Evolutionary conservation across 2,329 filamentous ascomycete species (phyloP).

Genomic region (Hymenoscyphus linearis): DNA sequence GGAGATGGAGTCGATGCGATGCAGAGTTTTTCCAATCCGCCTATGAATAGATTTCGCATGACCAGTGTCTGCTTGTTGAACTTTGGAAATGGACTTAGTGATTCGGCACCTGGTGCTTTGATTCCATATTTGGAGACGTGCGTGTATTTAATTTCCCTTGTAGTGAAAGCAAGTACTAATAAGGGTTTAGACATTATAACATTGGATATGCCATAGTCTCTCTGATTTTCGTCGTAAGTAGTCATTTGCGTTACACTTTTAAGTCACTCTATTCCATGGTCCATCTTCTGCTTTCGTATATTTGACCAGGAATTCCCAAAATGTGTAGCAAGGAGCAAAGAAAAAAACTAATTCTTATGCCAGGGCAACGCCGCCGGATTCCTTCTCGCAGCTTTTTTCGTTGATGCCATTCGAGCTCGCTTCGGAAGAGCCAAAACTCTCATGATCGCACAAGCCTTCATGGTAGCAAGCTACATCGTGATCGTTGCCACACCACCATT

Average conservation of each 20-base stretch:
- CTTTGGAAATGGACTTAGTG: constrained; percentile 66
- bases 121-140: constrained; percentile 74
- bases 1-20: constrained; percentile 39
- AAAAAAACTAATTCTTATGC: neutral
- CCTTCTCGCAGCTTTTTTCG: constrained; percentile 62
- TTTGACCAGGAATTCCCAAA: too few relatives aligned
- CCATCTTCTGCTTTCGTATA: neutral
- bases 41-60: constrained; percentile 67
- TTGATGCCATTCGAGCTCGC: constrained; percentile 56
- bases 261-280: neutral
- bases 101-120: constrained; percentile 59
- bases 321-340: too few relatives aligned
- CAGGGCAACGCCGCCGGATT: constrained; percentile 66
- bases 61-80: constrained; percentile 59
- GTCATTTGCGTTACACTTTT: neutral
- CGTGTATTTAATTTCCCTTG: constrained; percentile 19
- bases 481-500: constrained; percentile 67
- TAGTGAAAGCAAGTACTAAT: constrained; percentile 7
- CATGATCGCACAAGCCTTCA: constrained; percentile 50
- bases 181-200: constrained; percentile 49
- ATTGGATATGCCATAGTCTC: constrained; percentile 77
- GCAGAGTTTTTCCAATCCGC: constrained; percentile 53
- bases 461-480: constrained; percentile 58
- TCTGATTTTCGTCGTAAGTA: constrained; percentile 63
- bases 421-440: constrained; percentile 63